Percentiles rank a stretch among this genome's conserved stretches.
These are phyloP conservation scores for Fusarium heterosporum DNA, from an alignment of 2,329 filamentous ascomycete genomes.

Conservation along the genomic window DNA sequence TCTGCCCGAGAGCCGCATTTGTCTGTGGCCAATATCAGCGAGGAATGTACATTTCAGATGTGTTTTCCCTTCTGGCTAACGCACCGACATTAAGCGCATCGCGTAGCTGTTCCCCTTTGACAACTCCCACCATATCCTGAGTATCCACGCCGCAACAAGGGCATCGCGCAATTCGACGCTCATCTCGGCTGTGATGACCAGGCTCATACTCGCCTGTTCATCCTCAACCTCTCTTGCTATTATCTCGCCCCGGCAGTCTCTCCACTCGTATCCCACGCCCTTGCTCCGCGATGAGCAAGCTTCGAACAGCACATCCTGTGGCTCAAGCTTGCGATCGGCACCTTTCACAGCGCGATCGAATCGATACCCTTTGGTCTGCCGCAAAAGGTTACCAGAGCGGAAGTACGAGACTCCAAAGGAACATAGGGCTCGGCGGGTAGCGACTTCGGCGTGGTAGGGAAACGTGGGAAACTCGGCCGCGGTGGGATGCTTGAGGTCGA, in stretches of 20 bases:
- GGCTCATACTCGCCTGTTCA: slow-evolving; percentile 43
- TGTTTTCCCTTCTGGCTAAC: not conserved
- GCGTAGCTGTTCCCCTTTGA: slow-evolving; percentile 49
- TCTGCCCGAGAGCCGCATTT: slow-evolving; percentile 26
- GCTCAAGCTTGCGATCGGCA: slow-evolving; percentile 40
- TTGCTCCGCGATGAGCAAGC: slow-evolving; percentile 44
- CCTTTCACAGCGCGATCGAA: slow-evolving; percentile 48
- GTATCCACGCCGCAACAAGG: slow-evolving; percentile 52
- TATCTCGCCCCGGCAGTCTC: slow-evolving; percentile 43
- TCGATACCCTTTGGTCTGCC: slow-evolving; percentile 44
- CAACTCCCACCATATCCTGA: slow-evolving; percentile 52
- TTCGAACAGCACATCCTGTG: slow-evolving; percentile 46
- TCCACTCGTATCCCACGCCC: slow-evolving; percentile 51
- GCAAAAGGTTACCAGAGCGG: slow-evolving; percentile 38
- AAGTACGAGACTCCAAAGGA: slow-evolving; percentile 48
- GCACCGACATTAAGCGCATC: slow-evolving; percentile 35
- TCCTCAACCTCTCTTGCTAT: slow-evolving; percentile 51
- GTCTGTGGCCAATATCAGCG: slow-evolving; percentile 28
- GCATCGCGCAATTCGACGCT: slow-evolving; percentile 48
- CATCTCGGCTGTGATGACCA: slow-evolving; percentile 51
- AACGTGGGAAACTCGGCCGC: slow-evolving; percentile 47
- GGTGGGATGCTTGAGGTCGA: slow-evolving; percentile 51
- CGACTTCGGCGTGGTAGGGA: slow-evolving; percentile 50
- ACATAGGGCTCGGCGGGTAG: slow-evolving; percentile 47
- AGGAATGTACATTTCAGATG: not conserved